Evolutionary conservation across 805 yeast species (phyloP).

Genomic region (Candida endomychidarum): DNA sequence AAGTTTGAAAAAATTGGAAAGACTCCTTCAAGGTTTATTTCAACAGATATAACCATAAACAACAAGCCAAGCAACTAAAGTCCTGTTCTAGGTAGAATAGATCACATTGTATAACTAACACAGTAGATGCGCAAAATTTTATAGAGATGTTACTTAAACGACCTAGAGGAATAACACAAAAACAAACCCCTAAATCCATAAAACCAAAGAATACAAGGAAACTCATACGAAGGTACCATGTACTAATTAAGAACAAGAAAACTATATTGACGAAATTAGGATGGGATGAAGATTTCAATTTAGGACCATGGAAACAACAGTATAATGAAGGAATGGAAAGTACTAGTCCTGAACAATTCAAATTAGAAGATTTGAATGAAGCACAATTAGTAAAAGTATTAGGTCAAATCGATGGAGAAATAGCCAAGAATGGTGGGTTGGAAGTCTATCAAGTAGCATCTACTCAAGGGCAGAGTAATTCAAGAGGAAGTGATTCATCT

Average conservation of each 20-base stretch:
- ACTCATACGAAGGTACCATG: constrained; percentile 76
- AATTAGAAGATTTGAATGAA: constrained; percentile 11
- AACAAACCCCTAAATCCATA: constrained; percentile 41
- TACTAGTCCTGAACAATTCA: constrained; percentile 2
- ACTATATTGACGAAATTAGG: constrained; percentile 35
- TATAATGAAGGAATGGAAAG: constrained; percentile 10
- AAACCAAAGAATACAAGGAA: constrained; percentile 74
- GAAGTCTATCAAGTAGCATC: constrained; percentile 83
- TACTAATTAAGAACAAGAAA: constrained; percentile 57
- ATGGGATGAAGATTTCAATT: constrained; percentile 15
- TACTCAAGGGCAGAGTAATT: constrained; percentile 71
- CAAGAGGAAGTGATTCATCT: constrained; percentile 92
- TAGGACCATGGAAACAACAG: neutral
- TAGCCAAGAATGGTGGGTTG: constrained; percentile 70
- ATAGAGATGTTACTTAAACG: constrained; percentile 33
- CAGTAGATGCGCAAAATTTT: too few species aligned
- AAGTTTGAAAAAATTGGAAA: too few species aligned
- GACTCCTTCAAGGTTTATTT: too few species aligned
- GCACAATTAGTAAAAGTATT: constrained; percentile 29
- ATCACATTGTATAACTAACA: too few species aligned
- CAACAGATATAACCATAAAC: too few species aligned
- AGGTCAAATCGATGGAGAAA: constrained; percentile 61
- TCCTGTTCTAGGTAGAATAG: too few species aligned
- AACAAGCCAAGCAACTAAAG: too few species aligned
- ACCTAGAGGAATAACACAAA: constrained; percentile 33